Evolutionary conservation across 192 early-diverging fungal species (phyloP), one percentile per base, ranked within the genome.

Genomic region (Physocladia obscura): DNA sequence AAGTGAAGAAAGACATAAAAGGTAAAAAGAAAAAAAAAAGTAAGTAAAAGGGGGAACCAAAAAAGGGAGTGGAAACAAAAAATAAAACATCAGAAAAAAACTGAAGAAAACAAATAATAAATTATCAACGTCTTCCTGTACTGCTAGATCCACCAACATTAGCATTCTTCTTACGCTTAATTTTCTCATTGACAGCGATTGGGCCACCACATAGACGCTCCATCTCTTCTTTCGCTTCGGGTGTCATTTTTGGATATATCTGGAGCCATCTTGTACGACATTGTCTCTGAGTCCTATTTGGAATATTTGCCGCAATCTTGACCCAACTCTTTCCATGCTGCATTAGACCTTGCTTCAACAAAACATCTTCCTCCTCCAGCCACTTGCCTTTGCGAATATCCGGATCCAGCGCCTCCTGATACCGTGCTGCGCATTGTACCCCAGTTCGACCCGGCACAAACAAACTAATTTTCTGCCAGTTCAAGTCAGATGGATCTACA

Each of bases 351-450:
- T 89, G 74, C 34, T 82, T 76, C 73, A 96, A 78, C 35, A 91
- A 52, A 0, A 79, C 81, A 58, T 93, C 93, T 71, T 81, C 79
- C 26, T 81, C 74, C 2, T 35, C 35, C 19, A 52, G 31, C 79
- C 79, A 81, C 59, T 76, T 75, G 6, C 79, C 79, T 39, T 76
- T 76, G 29, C 79, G 69, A 49, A 77, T 60, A 6, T 24, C 65
- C 6, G 93, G 93, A 74, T 95, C 92, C 36, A 95, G 79, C 55
- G 88, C 87, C 79, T 95, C 94, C 26, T 89, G 81, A 88, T 93
- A 96, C 30, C 94, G 82, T 69, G 94, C 94, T 34, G 93, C 91
- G 67, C 94, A 96, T 68, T 94, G 93, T 65, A 92, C 90, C 63
- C 91, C 91, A 15, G 90, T 94, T 19, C 94, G 79, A 19, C 92